Base-by-base conservation (phyloP, 768 basidiomycete genomes). In the Omphalotus guepiniiformis region DNA sequence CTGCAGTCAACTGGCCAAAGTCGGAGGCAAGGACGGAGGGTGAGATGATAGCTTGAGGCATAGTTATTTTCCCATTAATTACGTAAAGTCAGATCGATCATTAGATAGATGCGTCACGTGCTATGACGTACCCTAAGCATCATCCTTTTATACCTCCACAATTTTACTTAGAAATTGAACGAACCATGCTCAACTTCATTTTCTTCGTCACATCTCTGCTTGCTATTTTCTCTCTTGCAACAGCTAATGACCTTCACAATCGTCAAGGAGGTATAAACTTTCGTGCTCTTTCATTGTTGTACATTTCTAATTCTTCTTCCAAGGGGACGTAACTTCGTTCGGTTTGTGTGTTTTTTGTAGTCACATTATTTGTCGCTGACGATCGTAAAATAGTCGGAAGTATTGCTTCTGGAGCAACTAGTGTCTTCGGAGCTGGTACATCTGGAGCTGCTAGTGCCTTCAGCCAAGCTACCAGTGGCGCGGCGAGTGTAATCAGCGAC, bases 11-110 rank as follows among this genome's bases (percentile, higher is more conserved):
- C 60, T 95, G 85, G 34, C 93, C 94, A 68, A 99, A 94, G 73
- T 99, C 93, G 9, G 90, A 93, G 47, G 96, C 95, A 15, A 99
- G 85, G 35, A 98, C 93, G 3, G 94, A 97, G 18, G 96, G 96
- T 8, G 94, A 85, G 65, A 99, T 92, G 70, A 98, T 97, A 12
- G 91, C 83, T 56, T 78, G 81, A 55, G 84, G 87, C 92, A 94
- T 94, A 45, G 47, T 37, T 16, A 26, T 23, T 34, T 36, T 51
- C 48, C 45, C 39, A 18, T 30, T 32, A n/a, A n/a, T n/a, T n/a
- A n/a, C n/a, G n/a, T n/a, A n/a, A n/a, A n/a, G n/a, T n/a, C n/a
- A n/a, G n/a, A n/a, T n/a, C n/a, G n/a, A n/a, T n/a, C n/a, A n/a
- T n/a, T n/a, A n/a, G n/a, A n/a, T n/a, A n/a, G n/a, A n/a, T n/a